Conservation (phyloP, 2,329 filamentous ascomycete genomes). For the Tolypocladium tundrense region DNA sequence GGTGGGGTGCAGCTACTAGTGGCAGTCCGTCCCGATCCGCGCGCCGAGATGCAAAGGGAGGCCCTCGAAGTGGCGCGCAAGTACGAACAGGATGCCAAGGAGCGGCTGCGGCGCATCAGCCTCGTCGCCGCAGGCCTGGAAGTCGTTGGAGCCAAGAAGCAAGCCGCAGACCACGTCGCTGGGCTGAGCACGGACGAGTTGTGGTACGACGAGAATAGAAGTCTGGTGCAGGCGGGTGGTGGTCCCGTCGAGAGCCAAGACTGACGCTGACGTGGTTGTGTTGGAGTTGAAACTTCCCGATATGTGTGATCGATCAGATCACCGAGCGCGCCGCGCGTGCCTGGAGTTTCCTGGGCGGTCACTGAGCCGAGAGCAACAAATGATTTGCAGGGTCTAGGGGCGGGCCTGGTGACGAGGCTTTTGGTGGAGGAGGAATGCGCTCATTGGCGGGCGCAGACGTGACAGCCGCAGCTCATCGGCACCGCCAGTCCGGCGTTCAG, state of each 20-base stretch:
- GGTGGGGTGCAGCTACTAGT: slow-evolving; percentile 50
- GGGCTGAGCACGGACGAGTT: slow-evolving; percentile 16
- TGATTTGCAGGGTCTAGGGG: neutral
- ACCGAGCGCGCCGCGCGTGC: neutral
- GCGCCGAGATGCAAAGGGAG: slow-evolving; percentile 59
- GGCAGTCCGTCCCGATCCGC: slow-evolving; percentile 55
- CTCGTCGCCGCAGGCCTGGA: slow-evolving; percentile 68
- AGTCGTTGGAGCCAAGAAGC: slow-evolving; percentile 27
- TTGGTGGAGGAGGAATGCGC: neutral
- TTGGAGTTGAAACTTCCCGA: neutral
- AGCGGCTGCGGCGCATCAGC: slow-evolving; percentile 70
- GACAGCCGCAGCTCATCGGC: neutral
- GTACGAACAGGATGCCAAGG: slow-evolving; percentile 65
- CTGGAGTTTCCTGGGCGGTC: neutral
- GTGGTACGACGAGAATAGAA: slow-evolving; percentile 21
- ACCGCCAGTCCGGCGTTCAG: slow-evolving; percentile 5
- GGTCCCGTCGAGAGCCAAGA: slow-evolving; percentile 2
- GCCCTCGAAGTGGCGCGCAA: slow-evolving; percentile 57
- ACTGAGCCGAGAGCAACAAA: neutral
- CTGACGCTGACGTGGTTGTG: slow-evolving; percentile 2
- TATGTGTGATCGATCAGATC: neutral
- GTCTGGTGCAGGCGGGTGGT: neutral
- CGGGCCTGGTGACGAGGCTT: neutral
- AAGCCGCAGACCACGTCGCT: slow-evolving; percentile 2
- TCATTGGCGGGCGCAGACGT: neutral